phyloP scores from a whole-genome alignment of 2,329 filamentous ascomycete species.

The Trichoderma asperellum region DNA sequence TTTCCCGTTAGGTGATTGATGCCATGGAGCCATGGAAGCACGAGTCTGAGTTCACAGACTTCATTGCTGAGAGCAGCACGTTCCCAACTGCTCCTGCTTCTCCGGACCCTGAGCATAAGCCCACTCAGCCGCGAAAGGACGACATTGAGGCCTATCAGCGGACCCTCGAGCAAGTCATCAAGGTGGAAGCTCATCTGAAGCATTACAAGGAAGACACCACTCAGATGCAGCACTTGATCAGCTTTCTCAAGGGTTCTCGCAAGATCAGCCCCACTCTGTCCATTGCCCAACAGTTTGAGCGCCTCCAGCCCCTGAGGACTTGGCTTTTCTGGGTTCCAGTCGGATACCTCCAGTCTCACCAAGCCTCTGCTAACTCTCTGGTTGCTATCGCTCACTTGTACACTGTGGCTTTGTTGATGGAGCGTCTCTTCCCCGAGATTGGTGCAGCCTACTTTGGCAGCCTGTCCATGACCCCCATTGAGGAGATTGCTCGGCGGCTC shows the following conservation, averaged over 20 bases:
- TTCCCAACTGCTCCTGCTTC: slow-evolving; percentile 69
- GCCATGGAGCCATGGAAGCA: slow-evolving; percentile 92
- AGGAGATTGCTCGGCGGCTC: slow-evolving; percentile 81
- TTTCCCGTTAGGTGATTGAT: slow-evolving; percentile 70
- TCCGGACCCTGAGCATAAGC: slow-evolving; percentile 63
- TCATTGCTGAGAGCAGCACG: slow-evolving; percentile 78
- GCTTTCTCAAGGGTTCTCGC: slow-evolving; percentile 72
- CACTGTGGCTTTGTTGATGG: slow-evolving; percentile 82
- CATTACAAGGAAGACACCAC: slow-evolving; percentile 71
- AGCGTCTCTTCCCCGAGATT: slow-evolving; percentile 89
- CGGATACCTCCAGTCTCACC: slow-evolving; percentile 75
- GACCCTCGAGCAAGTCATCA: slow-evolving; percentile 68
- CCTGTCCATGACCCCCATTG: slow-evolving; percentile 77
- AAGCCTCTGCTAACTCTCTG: slow-evolving; percentile 75
- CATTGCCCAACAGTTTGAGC: slow-evolving; percentile 84
- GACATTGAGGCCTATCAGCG: slow-evolving; percentile 70
- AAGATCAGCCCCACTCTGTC: slow-evolving; percentile 71
- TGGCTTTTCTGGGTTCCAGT: slow-evolving; percentile 98
- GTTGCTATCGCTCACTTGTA: slow-evolving; percentile 91
- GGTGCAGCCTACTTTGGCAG: slow-evolving; percentile 86
- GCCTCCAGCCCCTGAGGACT: slow-evolving; percentile 82
- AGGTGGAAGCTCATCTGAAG: slow-evolving; percentile 69
- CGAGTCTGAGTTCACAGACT: slow-evolving; percentile 82
- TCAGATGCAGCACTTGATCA: slow-evolving; percentile 69
- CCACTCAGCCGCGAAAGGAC: slow-evolving; percentile 68